These are phyloP conservation scores for Clarireedia paspali DNA, from an alignment of 2,329 filamentous ascomycete species.

Conservation along the genomic window DNA sequence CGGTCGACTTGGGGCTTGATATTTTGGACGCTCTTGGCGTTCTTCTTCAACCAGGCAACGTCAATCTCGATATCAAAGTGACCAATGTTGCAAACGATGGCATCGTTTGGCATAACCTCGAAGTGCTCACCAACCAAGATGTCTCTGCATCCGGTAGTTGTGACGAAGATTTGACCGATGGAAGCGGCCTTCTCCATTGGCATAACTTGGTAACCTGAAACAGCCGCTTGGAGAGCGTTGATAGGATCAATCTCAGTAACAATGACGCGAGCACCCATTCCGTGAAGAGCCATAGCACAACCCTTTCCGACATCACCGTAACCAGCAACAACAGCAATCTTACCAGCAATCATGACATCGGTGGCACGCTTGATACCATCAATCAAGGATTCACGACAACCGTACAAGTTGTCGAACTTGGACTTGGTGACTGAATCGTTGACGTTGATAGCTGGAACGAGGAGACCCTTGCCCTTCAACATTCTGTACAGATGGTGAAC, in stretches of 20 bases:
- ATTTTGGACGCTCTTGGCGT: constrained; percentile 87
- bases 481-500: constrained; percentile 99
- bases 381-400: constrained; percentile 96
- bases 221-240: constrained; percentile 98
- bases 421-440: constrained; percentile 99
- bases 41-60: constrained; percentile 98
- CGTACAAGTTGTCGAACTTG: constrained; percentile 99
- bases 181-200: constrained; percentile 96
- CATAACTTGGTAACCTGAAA: constrained; percentile 92
- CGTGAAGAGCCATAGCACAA: constrained; percentile 89
- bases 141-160: constrained; percentile 97
- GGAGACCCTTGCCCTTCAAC: constrained; percentile 83
- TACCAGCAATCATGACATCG: constrained; percentile 99
- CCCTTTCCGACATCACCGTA: constrained; percentile 99
- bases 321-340: constrained; percentile 94
- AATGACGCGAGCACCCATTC: constrained; percentile 94
- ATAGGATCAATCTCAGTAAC: constrained; percentile 98
- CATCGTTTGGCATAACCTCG: constrained; percentile 91
- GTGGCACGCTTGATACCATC: constrained; percentile 99
- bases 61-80: constrained; percentile 99
- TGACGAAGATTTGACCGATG: constrained; percentile 95
- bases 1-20: constrained; percentile 99
- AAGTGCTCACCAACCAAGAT: constrained; percentile 91
- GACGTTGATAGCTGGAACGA: constrained; percentile 96
- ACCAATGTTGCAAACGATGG: constrained; percentile 99